These are phyloP conservation scores for Acacia crassicarpa DNA, from an alignment of 306 rosid species.

Conservation along the genomic window DNA sequence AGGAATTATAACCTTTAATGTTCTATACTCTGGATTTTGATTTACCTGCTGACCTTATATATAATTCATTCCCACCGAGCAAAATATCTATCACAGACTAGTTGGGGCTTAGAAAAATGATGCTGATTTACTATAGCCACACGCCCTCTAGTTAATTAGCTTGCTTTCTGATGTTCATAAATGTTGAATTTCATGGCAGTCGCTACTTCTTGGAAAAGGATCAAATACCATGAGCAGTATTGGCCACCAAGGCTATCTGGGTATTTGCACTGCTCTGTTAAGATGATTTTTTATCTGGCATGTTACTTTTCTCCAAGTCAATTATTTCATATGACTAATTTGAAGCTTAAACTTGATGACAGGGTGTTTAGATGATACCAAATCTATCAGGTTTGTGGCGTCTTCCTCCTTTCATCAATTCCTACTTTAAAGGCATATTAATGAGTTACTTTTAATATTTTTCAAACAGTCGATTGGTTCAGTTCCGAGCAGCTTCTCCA, in stretches of 20 bases:
- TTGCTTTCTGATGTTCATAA: slow-evolving; percentile 3
- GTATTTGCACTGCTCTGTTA: slow-evolving; percentile 5
- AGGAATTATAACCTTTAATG: not conserved
- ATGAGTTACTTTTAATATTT: not conserved
- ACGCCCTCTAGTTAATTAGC: not conserved
- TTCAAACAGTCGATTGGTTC: slow-evolving; percentile 30
- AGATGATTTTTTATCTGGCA: slow-evolving; percentile 1
- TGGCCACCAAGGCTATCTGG: slow-evolving; percentile 13
- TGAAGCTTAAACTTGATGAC: slow-evolving; percentile 23
- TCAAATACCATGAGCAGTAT: slow-evolving; percentile 13
- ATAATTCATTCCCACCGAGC: not conserved
- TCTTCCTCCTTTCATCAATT: not conserved
- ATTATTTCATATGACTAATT: not conserved
- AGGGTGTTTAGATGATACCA: slow-evolving; percentile 23
- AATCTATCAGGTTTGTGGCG: slow-evolving; percentile 21
- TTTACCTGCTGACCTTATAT: not conserved
- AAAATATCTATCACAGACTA: not conserved
- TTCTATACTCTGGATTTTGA: not conserved
- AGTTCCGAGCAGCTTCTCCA: slow-evolving; percentile 25
- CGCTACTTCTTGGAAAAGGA: slow-evolving; percentile 31
- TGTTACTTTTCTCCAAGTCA: not conserved
- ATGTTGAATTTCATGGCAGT: slow-evolving; percentile 14
- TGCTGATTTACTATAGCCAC: not conserved
- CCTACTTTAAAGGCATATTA: not conserved
- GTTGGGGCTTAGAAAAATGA: not conserved